phyloP scores from a whole-genome alignment of 1,284 basidiomycete species.

The Melampsora medusae region DNA sequence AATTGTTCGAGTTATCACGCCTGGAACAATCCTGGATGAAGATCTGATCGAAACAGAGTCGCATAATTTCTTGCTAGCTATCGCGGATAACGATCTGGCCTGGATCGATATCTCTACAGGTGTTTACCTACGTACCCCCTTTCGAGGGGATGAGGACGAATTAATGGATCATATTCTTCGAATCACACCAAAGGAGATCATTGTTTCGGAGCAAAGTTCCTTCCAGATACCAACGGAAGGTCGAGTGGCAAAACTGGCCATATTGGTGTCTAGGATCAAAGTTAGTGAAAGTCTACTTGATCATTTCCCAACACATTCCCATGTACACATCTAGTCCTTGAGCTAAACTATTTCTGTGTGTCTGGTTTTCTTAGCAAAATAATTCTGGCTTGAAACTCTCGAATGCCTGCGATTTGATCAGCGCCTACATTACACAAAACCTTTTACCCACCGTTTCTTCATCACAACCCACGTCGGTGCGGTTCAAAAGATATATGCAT shows the following conservation, averaged over 20 bases:
- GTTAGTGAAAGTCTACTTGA: not conserved
- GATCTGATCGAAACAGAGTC: conserved; percentile 64
- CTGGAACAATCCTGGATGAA: conserved; percentile 87
- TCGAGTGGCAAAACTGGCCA: conserved; percentile 23
- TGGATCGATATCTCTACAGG: conserved; percentile 96
- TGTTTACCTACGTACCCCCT: conserved; percentile 74
- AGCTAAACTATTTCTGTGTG: not conserved
- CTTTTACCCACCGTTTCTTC: conserved; percentile 7
- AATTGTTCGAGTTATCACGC: conserved; percentile 80
- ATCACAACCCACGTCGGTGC: conserved; percentile 8
- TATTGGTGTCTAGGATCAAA: conserved; percentile 17
- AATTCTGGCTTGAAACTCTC: not conserved
- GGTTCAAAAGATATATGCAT: not conserved
- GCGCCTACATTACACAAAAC: conserved; percentile 27
- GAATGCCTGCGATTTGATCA: conserved; percentile 28
- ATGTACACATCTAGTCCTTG: not conserved
- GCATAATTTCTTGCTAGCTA: conserved; percentile 27
- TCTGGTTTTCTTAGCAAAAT: conserved; percentile 14
- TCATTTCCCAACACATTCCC: not conserved
- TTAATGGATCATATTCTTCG: conserved; percentile 80
- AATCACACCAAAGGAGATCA: conserved; percentile 76
- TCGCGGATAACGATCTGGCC: conserved; percentile 64
- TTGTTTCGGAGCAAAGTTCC: conserved; percentile 58
- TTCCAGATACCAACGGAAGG: conserved; percentile 14
- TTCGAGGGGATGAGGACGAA: conserved; percentile 59